Conservation (phyloP, 352 stramenopile species). For the Phytophthora capsici region DNA sequence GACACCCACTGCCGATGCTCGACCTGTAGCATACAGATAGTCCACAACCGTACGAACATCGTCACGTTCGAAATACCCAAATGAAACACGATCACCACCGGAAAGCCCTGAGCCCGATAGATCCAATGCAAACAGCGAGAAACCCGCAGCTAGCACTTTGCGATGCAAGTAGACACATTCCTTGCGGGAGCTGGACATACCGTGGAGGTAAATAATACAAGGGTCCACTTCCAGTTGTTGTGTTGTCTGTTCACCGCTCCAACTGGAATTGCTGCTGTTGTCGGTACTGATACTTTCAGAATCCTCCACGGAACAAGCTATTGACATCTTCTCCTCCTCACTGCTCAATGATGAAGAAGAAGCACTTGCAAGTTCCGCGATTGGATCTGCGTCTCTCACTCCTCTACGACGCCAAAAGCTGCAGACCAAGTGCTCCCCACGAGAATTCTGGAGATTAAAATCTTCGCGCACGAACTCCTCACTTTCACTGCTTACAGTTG, state of each 20-base stretch:
- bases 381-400: slow-evolving; percentile 31
- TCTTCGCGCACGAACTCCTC: slow-evolving; percentile 61
- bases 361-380: slow-evolving; percentile 13
- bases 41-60: slow-evolving; percentile 68
- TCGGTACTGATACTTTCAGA: slow-evolving; percentile 33
- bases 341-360: slow-evolving; percentile 4
- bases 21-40: slow-evolving; percentile 69
- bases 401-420: slow-evolving; percentile 66
- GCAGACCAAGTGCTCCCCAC: slow-evolving; percentile 64
- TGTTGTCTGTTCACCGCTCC: slow-evolving; percentile 10
- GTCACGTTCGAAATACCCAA: slow-evolving; percentile 73
- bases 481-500: slow-evolving; percentile 3
- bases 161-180: slow-evolving; percentile 75
- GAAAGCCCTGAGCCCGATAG: slow-evolving; percentile 75
- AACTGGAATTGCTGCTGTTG: slow-evolving; percentile 37
- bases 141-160: slow-evolving; percentile 58
- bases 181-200: slow-evolving; percentile 79
- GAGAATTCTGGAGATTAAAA: slow-evolving; percentile 58
- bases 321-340: slow-evolving; percentile 24
- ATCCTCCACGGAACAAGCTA: slow-evolving; percentile 7
- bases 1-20: slow-evolving; percentile 57
- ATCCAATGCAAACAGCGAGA: slow-evolving; percentile 80
- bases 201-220: slow-evolving; percentile 81
- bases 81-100: slow-evolving; percentile 68
- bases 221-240: slow-evolving; percentile 21